Evolutionary conservation across 1,284 basidiomycete genomes (phyloP).

Genomic region (Apiotrichum sp.): DNA sequence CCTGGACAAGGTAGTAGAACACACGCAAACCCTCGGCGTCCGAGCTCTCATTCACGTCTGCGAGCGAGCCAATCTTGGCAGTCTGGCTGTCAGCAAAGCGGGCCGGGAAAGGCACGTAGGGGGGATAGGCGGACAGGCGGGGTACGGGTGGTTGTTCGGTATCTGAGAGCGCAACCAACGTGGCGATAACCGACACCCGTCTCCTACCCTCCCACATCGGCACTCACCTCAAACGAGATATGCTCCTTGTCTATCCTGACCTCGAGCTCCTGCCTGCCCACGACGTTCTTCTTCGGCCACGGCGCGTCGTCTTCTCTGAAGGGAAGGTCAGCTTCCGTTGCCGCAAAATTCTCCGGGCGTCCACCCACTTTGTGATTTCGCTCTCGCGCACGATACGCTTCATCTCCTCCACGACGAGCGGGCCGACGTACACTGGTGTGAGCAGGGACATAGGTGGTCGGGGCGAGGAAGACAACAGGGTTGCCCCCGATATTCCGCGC

Average conservation of each 20-base stretch:
- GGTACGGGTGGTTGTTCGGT: too few species aligned
- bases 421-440: slow-evolving; percentile 81
- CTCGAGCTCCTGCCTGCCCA: slow-evolving; percentile 96
- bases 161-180: too few species aligned
- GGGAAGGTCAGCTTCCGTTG: slow-evolving; percentile 1
- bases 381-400: slow-evolving; percentile 90
- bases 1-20: slow-evolving; percentile 98
- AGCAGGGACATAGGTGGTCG: not conserved
- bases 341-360: not conserved
- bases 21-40: slow-evolving; percentile 97
- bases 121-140: too few species aligned
- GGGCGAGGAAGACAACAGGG: too few species aligned
- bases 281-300: slow-evolving; percentile 98
- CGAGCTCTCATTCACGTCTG: slow-evolving; percentile 93
- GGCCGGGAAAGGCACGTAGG: too few species aligned
- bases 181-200: too few species aligned
- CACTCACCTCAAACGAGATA: slow-evolving; percentile 87
- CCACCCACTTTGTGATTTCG: slow-evolving; percentile 83
- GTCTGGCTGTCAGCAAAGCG: slow-evolving; percentile 56
- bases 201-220: not conserved
- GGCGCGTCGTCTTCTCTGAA: slow-evolving; percentile 90
- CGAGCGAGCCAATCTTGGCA: slow-evolving; percentile 92
- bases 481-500: too few species aligned
- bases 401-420: slow-evolving; percentile 84
- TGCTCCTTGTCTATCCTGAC: slow-evolving; percentile 90